Evolutionary conservation across 2,329 filamentous ascomycete genomes (phyloP).

Genomic region (Aureobasidium sp.): DNA sequence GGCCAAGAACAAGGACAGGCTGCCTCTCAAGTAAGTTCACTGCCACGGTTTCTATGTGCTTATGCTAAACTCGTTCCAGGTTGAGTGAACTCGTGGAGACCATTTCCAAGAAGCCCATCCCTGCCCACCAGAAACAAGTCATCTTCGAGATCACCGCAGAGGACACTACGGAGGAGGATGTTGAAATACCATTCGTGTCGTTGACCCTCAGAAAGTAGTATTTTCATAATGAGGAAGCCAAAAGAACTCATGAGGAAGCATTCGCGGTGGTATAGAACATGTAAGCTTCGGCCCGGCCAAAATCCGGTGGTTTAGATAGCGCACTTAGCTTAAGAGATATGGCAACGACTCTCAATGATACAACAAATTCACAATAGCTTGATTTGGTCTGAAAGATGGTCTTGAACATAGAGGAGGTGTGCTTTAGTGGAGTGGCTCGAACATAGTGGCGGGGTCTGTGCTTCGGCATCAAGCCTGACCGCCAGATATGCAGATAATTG

Average conservation of each 20-base stretch:
- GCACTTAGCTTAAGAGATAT: too few relatives aligned
- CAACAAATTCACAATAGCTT: too few relatives aligned
- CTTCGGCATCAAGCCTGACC: too few relatives aligned
- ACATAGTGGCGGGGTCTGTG: too few relatives aligned
- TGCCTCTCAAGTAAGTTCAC: constrained; percentile 57
- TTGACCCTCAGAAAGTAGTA: constrained; percentile 57
- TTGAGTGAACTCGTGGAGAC: constrained; percentile 81
- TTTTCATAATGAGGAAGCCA: not conserved
- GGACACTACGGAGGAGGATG: constrained; percentile 81
- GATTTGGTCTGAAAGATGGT: too few relatives aligned
- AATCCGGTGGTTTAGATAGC: too few relatives aligned
- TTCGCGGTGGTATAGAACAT: not conserved
- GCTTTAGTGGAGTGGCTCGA: too few relatives aligned
- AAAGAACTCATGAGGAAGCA: constrained; percentile 29
- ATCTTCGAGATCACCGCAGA: constrained; percentile 96
- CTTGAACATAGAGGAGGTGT: too few relatives aligned
- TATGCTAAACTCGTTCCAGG: constrained; percentile 44
- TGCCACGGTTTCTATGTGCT: not conserved
- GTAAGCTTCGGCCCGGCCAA: too few relatives aligned
- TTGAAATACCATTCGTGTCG: constrained; percentile 95
- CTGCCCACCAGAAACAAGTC: constrained; percentile 85
- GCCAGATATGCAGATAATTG: too few relatives aligned
- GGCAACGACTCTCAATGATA: too few relatives aligned
- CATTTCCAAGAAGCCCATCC: constrained; percentile 87
- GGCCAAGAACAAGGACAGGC: constrained; percentile 74